Conservation (phyloP, 768 basidiomycete species). For the Jaapia argillacea region DNA sequence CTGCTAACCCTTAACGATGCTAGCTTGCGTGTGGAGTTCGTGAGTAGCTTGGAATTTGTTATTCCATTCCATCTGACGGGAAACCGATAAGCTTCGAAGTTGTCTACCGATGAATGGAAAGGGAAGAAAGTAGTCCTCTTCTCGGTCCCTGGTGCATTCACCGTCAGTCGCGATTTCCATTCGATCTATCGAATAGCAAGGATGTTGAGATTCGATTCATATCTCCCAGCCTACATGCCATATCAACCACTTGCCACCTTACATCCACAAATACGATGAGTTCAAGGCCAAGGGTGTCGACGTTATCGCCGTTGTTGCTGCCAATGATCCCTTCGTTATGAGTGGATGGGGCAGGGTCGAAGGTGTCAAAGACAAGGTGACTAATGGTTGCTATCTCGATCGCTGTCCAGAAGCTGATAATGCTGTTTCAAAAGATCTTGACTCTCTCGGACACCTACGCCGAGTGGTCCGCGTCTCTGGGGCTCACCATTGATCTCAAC, state of each 20-base stretch:
- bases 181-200: not conserved
- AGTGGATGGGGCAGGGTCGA: constrained; percentile 25
- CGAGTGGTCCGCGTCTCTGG: constrained; percentile 23
- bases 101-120: constrained; percentile 59
- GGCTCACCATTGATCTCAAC: constrained; percentile 45
- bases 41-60: constrained; percentile 27
- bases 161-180: constrained; percentile 31
- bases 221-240: constrained; percentile 23
- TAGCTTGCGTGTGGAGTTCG: constrained; percentile 57
- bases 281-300: constrained; percentile 73
- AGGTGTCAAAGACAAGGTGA: constrained; percentile 50
- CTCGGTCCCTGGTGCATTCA: constrained; percentile 75
- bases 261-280: constrained; percentile 53
- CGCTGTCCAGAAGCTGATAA: not conserved
- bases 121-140: constrained; percentile 77
- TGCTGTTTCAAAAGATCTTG: constrained; percentile 16
- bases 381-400: constrained; percentile 14
- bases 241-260: constrained; percentile 37
- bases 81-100: constrained; percentile 25
- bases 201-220: not conserved
- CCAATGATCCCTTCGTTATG: constrained; percentile 77
- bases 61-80: not conserved
- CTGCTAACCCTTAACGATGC: constrained; percentile 7
- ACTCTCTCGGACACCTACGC: constrained; percentile 25
- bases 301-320: constrained; percentile 59